Evolutionary conservation across 2,329 filamentous ascomycete genomes (phyloP).

Genomic region (Trichoderma endophyticum): DNA sequence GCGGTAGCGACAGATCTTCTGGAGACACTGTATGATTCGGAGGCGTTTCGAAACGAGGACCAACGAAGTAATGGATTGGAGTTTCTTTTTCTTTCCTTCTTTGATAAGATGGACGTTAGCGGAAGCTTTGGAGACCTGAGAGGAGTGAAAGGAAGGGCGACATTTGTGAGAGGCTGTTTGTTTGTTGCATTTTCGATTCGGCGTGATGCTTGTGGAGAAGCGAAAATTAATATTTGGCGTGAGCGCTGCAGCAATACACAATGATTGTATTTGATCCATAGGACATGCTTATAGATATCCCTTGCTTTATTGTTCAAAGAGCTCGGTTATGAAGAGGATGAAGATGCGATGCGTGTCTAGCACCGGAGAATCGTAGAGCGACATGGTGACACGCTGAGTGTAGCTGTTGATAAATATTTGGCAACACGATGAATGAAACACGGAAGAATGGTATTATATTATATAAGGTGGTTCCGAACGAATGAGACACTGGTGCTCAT

Average conservation of each 20-base stretch:
- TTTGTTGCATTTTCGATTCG: not conserved
- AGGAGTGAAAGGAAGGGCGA: not conserved
- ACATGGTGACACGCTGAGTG: not conserved
- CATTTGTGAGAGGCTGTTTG: not conserved
- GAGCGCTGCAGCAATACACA: not conserved
- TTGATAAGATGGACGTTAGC: not conserved
- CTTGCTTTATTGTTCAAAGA: not conserved
- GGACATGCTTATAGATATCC: not conserved
- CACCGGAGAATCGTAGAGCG: rapidly evolving
- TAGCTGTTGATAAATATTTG: not conserved
- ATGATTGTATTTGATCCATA: not conserved
- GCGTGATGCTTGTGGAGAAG: not conserved
- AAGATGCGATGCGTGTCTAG: not conserved
- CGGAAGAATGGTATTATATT: not conserved
- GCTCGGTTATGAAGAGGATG: not conserved
- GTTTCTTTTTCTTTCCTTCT: not conserved
- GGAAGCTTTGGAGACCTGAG: not conserved
- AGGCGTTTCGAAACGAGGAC: not conserved
- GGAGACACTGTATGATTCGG: not conserved
- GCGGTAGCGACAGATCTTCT: not conserved
- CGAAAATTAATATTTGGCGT: not conserved
- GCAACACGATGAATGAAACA: not conserved
- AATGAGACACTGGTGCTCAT: not conserved
- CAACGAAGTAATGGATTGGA: not conserved
- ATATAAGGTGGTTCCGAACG: not conserved